A percentile compares a stretch with the other conserved stretches of the same genome.
Evolutionary conservation across 2,329 filamentous ascomycete species (phyloP).

Genomic region (Tolypocladium paradoxum): DNA sequence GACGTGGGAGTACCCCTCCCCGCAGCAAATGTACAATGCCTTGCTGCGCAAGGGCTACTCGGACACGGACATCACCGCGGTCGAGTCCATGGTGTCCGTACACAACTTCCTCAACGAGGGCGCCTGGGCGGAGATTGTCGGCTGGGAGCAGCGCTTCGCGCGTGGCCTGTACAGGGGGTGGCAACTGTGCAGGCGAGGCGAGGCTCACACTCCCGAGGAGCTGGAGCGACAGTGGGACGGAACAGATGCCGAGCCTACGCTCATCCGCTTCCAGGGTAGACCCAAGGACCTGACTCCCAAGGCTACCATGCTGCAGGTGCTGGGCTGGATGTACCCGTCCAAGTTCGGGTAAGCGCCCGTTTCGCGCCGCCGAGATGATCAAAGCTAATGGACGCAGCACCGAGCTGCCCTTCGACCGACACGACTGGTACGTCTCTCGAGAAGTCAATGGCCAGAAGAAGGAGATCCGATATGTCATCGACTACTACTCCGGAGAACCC

Average conservation of each 20-base stretch:
- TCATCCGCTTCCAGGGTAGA: conserved; percentile 80
- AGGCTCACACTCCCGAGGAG: conserved; percentile 43
- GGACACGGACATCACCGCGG: conserved; percentile 84
- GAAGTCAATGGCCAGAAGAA: conserved; percentile 55
- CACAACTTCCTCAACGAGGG: conserved; percentile 98
- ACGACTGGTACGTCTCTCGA: conserved; percentile 91
- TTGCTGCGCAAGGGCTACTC: conserved; percentile 92
- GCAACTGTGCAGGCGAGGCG: conserved; percentile 63
- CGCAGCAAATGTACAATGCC: conserved; percentile 99
- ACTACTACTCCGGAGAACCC: conserved; percentile 81
- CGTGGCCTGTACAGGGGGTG: conserved; percentile 62
- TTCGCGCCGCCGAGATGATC: background rate
- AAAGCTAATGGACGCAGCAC: conserved; percentile 35
- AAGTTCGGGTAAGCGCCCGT: conserved; percentile 58
- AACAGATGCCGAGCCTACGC: conserved; percentile 51
- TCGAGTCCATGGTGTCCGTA: conserved; percentile 93
- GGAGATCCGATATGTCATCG: conserved; percentile 89
- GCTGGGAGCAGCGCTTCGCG: conserved; percentile 82
- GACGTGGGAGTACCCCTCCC: conserved; percentile 96
- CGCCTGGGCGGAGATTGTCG: conserved; percentile 89
- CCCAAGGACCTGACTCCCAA: conserved; percentile 88
- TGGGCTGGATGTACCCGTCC: conserved; percentile 69
- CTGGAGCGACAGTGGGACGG: conserved; percentile 42
- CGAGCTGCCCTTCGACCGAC: conserved; percentile 85
- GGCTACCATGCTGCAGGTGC: conserved; percentile 68